Evolutionary conservation across 2,329 filamentous ascomycete genomes (phyloP), one percentile per base, ranked within the genome.

Genomic region (Aspergillus flavus): DNA sequence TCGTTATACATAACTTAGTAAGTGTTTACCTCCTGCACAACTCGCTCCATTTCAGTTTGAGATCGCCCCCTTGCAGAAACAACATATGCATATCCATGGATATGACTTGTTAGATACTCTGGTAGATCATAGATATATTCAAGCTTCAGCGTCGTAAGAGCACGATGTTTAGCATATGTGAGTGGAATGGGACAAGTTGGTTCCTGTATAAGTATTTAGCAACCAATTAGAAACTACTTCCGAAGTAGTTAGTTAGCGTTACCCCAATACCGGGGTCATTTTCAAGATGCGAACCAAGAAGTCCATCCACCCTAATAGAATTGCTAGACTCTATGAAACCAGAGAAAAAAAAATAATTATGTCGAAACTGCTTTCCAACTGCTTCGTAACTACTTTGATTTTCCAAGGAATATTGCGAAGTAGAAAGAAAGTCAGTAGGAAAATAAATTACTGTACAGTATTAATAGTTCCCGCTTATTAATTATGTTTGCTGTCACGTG

Each of bases 401-500:
- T 36, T 36, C 3, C 5, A 3, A 36, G 16, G 1, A 16, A 16
- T 6, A 7, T 16, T 7, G 14, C 1, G 6, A 36, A 16, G 14
- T 6, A 36, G 14, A 36, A 36, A 36, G 5, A 36, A 36, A 12
- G 12, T 36, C 1, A 16, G 5, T 7, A 16, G 34, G 6, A 36
- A 36, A 36, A 1, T 36, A 36, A 16, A 36, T 36, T 36, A 36
- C 34, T 16, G 14, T 36, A 36, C 34, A 36, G 34, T 36, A 36
- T 16, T 12, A 6, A 6, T 36, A 16, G 14, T 1, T 6, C 2
- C 5, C 16, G 2, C 34, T 16, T 36, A 36, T 36, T 16, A 36
- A 16, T 16, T 3, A 1, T 1, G 6, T 36, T 1, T 6, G 7
- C 0, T 1, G 5, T 36, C 34, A 36, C 34, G 14, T 36, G 34